Evolutionary conservation across 768 basidiomycete species (phyloP).

Genomic region (Psilocybe cubensis): DNA sequence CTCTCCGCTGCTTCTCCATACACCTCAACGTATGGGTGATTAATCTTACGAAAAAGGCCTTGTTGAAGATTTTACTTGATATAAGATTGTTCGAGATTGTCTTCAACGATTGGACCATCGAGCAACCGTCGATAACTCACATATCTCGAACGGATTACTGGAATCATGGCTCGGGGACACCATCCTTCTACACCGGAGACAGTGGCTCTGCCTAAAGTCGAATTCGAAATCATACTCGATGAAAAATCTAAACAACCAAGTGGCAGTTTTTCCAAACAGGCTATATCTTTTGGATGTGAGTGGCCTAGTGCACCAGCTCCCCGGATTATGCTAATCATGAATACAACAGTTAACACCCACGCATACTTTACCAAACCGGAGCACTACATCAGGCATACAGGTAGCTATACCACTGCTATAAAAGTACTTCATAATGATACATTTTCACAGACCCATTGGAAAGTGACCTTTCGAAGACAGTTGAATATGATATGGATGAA

Average conservation of each 20-base stretch:
- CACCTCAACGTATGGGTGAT: background rate
- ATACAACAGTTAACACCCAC: slow-evolving; percentile 53
- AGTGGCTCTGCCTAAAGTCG: slow-evolving; percentile 61
- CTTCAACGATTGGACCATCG: no score
- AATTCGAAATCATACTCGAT: slow-evolving; percentile 67
- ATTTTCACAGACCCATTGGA: slow-evolving; percentile 81
- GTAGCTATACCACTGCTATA: slow-evolving; percentile 37
- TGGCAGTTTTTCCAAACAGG: slow-evolving; percentile 66
- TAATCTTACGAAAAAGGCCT: background rate
- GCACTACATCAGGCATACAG: slow-evolving; percentile 90
- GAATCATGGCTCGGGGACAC: slow-evolving; percentile 41
- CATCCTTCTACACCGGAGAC: slow-evolving; percentile 32
- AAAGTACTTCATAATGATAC: background rate
- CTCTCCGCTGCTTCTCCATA: background rate
- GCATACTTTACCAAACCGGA: slow-evolving; percentile 77
- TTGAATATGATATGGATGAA: slow-evolving; percentile 99
- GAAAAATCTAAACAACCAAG: slow-evolving; percentile 61
- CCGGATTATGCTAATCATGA: background rate
- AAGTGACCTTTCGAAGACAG: slow-evolving; percentile 87
- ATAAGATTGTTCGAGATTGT: no score
- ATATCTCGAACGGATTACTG: no score
- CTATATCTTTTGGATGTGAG: slow-evolving; percentile 77
- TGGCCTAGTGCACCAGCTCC: slow-evolving; percentile 11
- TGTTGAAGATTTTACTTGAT: background rate
- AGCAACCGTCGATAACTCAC: no score